Conservation (phyloP, 2,329 filamentous ascomycete species). For the Colletotrichum sp. region DNA sequence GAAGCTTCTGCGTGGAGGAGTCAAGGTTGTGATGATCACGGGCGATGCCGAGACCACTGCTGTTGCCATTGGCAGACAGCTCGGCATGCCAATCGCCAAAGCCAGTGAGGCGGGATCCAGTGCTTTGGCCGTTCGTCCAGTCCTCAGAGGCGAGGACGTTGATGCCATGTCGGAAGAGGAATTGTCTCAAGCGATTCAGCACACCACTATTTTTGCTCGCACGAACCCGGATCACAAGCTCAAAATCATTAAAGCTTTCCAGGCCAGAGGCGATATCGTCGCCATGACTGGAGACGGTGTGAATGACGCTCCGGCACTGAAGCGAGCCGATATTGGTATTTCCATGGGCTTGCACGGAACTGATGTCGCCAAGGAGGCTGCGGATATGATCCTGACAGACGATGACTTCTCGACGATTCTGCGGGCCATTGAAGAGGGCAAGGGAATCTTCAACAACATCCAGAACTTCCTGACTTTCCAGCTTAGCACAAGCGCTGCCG, state of each 20-base stretch:
- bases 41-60: constrained; percentile 96
- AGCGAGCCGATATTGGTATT: constrained; percentile 97
- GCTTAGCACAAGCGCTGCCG: constrained; percentile 94
- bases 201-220: constrained; percentile 92
- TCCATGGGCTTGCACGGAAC: constrained; percentile 95
- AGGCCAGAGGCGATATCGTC: constrained; percentile 92
- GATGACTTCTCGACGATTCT: constrained; percentile 93
- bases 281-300: constrained; percentile 99
- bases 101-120: constrained; percentile 56
- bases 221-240: constrained; percentile 98
- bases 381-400: constrained; percentile 92
- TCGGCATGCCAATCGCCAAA: constrained; percentile 85
- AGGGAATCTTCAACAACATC: constrained; percentile 99
- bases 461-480: constrained; percentile 99
- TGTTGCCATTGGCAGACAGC: constrained; percentile 88
- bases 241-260: constrained; percentile 92
- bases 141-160: constrained; percentile 89
- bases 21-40: constrained; percentile 99
- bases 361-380: constrained; percentile 94
- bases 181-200: constrained; percentile 81
- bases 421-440: constrained; percentile 96
- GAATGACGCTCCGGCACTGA: constrained; percentile 94
- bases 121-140: constrained; percentile 69
- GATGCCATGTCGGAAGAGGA: constrained; percentile 89
- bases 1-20: constrained; percentile 88